Percentiles rank a stretch among this genome's conserved stretches.
Evolutionary conservation across 768 basidiomycete species (phyloP).

Genomic region (Galerina marginata): DNA sequence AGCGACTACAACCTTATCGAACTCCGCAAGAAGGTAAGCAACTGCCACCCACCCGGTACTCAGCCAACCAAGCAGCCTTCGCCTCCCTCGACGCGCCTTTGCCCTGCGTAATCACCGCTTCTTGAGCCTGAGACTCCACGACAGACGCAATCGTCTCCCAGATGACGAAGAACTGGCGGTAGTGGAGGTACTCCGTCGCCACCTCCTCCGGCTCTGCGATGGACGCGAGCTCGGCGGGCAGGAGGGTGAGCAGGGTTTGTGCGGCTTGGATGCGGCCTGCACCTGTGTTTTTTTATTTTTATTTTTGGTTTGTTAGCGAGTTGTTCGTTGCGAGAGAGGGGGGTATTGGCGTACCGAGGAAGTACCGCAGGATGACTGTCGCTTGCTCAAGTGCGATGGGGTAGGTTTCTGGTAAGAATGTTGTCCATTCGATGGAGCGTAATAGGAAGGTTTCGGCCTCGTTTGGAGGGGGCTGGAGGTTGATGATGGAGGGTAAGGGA

Average conservation of each 20-base stretch:
- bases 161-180: constrained; percentile 77
- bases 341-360: constrained; percentile 66
- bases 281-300: constrained; percentile 43
- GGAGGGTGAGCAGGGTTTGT: constrained; percentile 56
- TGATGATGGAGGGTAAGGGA: constrained; percentile 64
- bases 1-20: neutral
- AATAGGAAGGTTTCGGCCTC: constrained; percentile 70
- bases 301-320: neutral
- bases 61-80: constrained; percentile 62
- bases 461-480: constrained; percentile 58
- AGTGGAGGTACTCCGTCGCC: constrained; percentile 79
- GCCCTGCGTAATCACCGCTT: constrained; percentile 34
- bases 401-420: constrained; percentile 74
- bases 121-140: constrained; percentile 62
- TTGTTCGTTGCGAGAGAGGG: neutral
- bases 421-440: constrained; percentile 94
- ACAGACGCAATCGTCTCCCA: constrained; percentile 72
- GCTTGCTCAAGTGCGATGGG: constrained; percentile 83
- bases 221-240: constrained; percentile 66
- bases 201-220: constrained; percentile 73
- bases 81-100: constrained; percentile 65
- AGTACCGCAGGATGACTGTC: constrained; percentile 87
- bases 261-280: constrained; percentile 79
- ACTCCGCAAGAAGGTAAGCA: neutral
- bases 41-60: constrained; percentile 59